A percentile compares a stretch with the other conserved stretches of the same genome.
Evolutionary conservation across 345 rosid genomes (phyloP).

Genomic region (Stellera chamaejasme): DNA sequence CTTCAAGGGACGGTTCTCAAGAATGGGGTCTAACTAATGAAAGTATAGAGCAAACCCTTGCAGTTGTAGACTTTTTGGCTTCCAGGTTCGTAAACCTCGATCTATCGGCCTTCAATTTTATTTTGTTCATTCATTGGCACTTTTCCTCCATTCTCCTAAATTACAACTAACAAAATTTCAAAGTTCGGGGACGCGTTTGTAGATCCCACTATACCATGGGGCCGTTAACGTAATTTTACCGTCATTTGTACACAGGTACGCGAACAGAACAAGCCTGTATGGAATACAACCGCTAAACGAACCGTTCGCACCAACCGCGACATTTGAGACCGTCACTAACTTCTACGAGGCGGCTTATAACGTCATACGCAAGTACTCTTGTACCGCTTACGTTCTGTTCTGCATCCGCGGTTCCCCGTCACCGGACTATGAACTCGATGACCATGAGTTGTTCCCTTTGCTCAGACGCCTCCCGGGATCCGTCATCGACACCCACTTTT

Average conservation of each 20-base stretch:
- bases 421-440: slow-evolving; percentile 20
- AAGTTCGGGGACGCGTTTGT: no score
- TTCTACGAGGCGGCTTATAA: slow-evolving; percentile 41
- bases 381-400: slow-evolving; percentile 39
- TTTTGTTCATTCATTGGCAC: no score
- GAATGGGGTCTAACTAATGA: slow-evolving; percentile 48
- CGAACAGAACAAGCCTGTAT: slow-evolving; percentile 30
- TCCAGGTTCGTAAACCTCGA: slow-evolving; percentile 27
- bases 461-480: slow-evolving; percentile 23
- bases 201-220: no score
- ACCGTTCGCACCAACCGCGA: slow-evolving; percentile 35
- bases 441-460: slow-evolving; percentile 39
- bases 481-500: slow-evolving; percentile 48
- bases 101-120: no score
- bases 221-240: no score
- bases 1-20: slow-evolving; percentile 50
- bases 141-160: no score
- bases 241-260: slow-evolving; percentile 19
- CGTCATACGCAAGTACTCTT: slow-evolving; percentile 41
- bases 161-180: no score
- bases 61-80: slow-evolving; percentile 42
- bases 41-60: slow-evolving; percentile 35
- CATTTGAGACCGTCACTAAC: slow-evolving; percentile 21
- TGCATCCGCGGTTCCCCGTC: slow-evolving; percentile 25
- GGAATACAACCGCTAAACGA: slow-evolving; percentile 51